Evolutionary conservation across 352 stramenopile species (phyloP), one percentile per base, ranked within the genome.

Genomic region (Pythium aquatile): DNA sequence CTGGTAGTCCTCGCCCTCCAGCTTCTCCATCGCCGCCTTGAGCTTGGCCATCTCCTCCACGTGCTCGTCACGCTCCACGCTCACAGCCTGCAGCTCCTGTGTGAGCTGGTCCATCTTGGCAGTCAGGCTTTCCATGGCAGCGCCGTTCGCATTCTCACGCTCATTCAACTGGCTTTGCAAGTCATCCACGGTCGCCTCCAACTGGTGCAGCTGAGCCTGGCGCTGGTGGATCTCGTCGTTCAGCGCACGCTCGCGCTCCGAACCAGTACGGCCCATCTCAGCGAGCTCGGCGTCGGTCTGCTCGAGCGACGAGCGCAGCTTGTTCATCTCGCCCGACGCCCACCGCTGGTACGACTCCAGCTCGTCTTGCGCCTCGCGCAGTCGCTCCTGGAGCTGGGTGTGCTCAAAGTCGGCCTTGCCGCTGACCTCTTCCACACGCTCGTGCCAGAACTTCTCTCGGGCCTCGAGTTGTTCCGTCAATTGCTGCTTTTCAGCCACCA

Each of bases 311-410:
- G 68, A 58, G 29, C 69, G 74, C 32, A 88, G 68, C 29, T 77
- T 74, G n/a, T 73, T 54, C 29, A 88, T 87, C 61, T 88, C 77
- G 24, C 63, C 68, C 24, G 86, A 73, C 5, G 75, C 82, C 37
- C 74, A 83, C 42, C 78, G 77, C 58, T 87, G 73, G 55, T 75
- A 81, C 42, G 65, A 55, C 16, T 85, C 74, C 6, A 91, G 69
- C 48, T 88, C 77, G 48, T 76, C 63, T 48, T 88, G 78, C 0
- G 72, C 73, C 35, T 81, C 73, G 14, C 73, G 68, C 51, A 72
- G 74, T 53, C 88, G 71, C 44, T 80, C 73, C 16, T 72, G 71
- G 29, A 88, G 40, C 9, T 52, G 77, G 14, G 80, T 60, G 55
- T 85, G 59, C 57, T 88, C 76, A 26, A 65, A 56, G 2, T 49